phyloP scores from a whole-genome alignment of 2,329 filamentous ascomycete genomes.

The Nothomitra cinnamomea region DNA sequence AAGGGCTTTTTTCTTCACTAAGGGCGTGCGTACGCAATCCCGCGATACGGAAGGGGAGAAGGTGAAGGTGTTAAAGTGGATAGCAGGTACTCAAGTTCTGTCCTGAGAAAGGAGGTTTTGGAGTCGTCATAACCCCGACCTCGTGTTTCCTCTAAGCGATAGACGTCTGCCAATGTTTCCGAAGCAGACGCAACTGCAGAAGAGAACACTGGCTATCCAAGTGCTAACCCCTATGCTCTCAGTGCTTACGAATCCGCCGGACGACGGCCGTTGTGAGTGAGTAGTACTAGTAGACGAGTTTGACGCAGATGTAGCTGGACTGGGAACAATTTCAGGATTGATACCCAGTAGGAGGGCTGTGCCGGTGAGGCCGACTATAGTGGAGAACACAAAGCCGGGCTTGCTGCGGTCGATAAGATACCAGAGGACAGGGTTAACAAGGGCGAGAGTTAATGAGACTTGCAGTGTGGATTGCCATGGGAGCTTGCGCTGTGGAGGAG shows the following conservation, averaged over 20 bases:
- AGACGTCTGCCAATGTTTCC: slow-evolving; percentile 82
- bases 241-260: slow-evolving; percentile 39
- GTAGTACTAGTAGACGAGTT: slow-evolving; percentile 10
- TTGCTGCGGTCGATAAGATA: slow-evolving; percentile 86
- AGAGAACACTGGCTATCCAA: slow-evolving; percentile 86
- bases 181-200: slow-evolving; percentile 90
- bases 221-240: slow-evolving; percentile 56
- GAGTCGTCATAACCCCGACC: not conserved
- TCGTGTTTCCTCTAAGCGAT: slow-evolving; percentile 26
- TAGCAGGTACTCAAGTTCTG: too few species aligned
- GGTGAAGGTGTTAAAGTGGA: too few species aligned
- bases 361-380: slow-evolving; percentile 54
- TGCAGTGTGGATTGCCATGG: slow-evolving; percentile 94
- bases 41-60: too few species aligned
- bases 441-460: slow-evolving; percentile 70
- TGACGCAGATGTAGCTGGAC: slow-evolving; percentile 33
- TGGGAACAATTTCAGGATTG: slow-evolving; percentile 61
- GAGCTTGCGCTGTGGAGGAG: slow-evolving; percentile 49
- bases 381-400: slow-evolving; percentile 66
- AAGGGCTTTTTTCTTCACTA: too few species aligned
- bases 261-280: slow-evolving; percentile 9
- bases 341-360: slow-evolving; percentile 58
- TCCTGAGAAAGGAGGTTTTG: too few species aligned
- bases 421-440: slow-evolving; percentile 89
- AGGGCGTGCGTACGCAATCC: too few species aligned